Base-by-base conservation (phyloP, 2,329 filamentous ascomycete species). In the Diaporthe destruens region DNA sequence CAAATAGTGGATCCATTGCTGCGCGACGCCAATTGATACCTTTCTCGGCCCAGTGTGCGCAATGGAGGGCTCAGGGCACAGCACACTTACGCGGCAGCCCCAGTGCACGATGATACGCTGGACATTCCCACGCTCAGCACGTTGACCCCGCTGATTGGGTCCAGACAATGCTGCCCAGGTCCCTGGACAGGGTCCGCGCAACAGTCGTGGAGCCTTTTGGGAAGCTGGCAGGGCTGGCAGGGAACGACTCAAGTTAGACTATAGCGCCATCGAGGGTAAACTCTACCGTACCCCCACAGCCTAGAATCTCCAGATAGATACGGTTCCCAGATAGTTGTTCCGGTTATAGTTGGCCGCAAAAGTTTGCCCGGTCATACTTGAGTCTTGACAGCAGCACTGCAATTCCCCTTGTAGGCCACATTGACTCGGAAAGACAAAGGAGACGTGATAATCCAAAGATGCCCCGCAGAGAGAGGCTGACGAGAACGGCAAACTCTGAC, bases 41-140 rank as follows among this genome's bases (percentile, higher is more conserved):
- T 39, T 8, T 56, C 25, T 69, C 18, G 34, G 61, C 36, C 54
- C n/a, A 8, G 57, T 6, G 42, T 34, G 25, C 18, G 42, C 25
- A 23, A 34, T 25, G 6, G 42, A 29, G 55, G 32, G 44, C 56
- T 20, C 25, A 70, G 6, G 16, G 16, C 25, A 53, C 67, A 70
- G 6, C 32, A 16, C 36, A 53, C 67, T 70, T 61, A 70, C 67
- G 67, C 67, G 67, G 67, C 55, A 59, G 39, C 25, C 42, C 1
- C 56, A 59, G 44, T 2, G 56, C 42, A 54, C 36, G 32, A 42
- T 59, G 42, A 25, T 23, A 42, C 67, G 39, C 42, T 57, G 42
- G 11, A 69, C 12, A 11, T 29, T 32, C 32, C 66, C 53, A 57
- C 29, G 54, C 29, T 29, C 29, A n/a, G 32, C 29, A 20, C 25